Base-by-base conservation (phyloP, 2,329 filamentous ascomycete species). In the Pseudogymnoascus sp. region DNA sequence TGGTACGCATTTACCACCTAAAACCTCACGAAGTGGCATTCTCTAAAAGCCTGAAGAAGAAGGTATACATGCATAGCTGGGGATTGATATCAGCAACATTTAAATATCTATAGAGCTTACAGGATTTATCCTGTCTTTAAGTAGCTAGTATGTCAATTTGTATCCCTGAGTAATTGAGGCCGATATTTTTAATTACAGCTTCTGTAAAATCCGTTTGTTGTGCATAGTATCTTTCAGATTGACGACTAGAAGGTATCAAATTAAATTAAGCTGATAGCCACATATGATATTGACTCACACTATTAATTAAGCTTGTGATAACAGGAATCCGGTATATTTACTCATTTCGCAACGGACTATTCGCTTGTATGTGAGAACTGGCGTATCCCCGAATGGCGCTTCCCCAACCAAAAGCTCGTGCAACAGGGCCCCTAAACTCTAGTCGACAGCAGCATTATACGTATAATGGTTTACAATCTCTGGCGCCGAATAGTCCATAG, bases 371-470 rank as follows among this genome's bases (percentile, higher is more conserved):
- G 93, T 99, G 90, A 96, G 96, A 65, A 93, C 85, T 3, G 91
- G 90, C 2, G 90, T 94, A 70, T 97, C 93, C 75, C 97, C 94
- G 70, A 99, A 99, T 0, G 94, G 94, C 14, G 94, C 93, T 78
- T 97, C 92, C 63, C 94, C 94, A 37, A 96, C 90, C 63, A 99
- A 76, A 69, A 99, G 97, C 75, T 99, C 94, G 70, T 97, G 97
- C 2, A 88, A 96, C 75, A 99, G 75, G 20, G 97, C 93, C 30
- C 94, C 94, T 70, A 99, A 78, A 71, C 89, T 94, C 94, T 93
- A 99, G 72, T 97, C 94, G 30, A 99, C 90, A 78, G 97, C 97
- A 72, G 97, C 92, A 63, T 85, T 89, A 76, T 97, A 97, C 72
- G 83, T 94, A 76, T 94, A 96, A 70, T 93, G 84, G 74, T 88